These are phyloP conservation scores for Botryotinia narcissicola DNA, from an alignment of 2,329 filamentous ascomycete species.

Conservation along the genomic window DNA sequence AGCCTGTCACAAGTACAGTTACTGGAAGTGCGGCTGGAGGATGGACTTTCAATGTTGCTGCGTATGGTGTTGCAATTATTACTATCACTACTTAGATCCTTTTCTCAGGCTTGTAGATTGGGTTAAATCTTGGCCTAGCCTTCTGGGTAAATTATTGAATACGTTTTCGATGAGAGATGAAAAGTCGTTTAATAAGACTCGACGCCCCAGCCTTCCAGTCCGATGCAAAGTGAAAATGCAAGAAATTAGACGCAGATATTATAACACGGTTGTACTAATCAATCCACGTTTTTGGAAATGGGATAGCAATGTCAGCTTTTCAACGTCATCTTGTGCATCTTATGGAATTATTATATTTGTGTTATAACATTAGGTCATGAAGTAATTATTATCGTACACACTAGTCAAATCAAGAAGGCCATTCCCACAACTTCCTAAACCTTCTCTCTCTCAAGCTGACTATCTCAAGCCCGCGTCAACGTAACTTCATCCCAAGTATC, in stretches of 20 bases:
- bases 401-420: not conserved
- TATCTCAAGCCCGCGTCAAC: not conserved
- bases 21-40: slow-evolving; percentile 20
- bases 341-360: not conserved
- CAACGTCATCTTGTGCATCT: not conserved
- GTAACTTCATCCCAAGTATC: not conserved
- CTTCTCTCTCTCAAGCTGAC: not conserved
- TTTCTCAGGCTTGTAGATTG: not conserved
- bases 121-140: accelerated
- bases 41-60: slow-evolving; percentile 24
- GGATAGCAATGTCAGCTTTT: not conserved
- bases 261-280: not conserved
- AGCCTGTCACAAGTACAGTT: slow-evolving; percentile 18
- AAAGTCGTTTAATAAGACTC: not conserved
- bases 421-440: not conserved
- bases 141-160: not conserved
- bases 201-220: not conserved
- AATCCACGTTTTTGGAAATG: not conserved
- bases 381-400: not conserved
- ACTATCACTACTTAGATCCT: slow-evolving; percentile 8
- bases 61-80: slow-evolving; percentile 23
- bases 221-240: not conserved
- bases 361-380: not conserved
- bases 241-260: not conserved
- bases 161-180: not conserved